Evolutionary conservation across 106 monocot species (phyloP), one percentile per base, ranked within the genome.

Genomic region (Dioscorea zingiberensis): DNA sequence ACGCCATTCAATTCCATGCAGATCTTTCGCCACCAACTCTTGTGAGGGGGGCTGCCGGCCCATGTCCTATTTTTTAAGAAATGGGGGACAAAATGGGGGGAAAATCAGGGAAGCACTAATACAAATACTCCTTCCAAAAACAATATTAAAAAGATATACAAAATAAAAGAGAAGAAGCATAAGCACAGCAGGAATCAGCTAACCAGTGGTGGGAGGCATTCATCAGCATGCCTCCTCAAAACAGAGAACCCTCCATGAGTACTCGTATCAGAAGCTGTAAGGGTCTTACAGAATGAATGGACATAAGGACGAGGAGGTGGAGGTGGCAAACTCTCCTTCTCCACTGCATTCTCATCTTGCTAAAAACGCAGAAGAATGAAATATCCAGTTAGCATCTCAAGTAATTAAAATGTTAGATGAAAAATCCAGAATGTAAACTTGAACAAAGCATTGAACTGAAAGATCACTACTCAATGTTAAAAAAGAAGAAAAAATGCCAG

Each of bases 181-280:
- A 51, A 19, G 14, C 19, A 51, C 15, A 51, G 15, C 51, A 12
- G 7, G 30, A 26, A 54, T 18, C 27, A 38, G 38, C 87, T 54
- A 55, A 95, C 94, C 78, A 95, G 67, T 7, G 87, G 94, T 18
- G 94, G 94, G 21, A 95, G 87, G 60, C 94, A 94, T 63, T 94
- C 94, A 65, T 94, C 94, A 15, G 94, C 94, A 47, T 94, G 94
- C 22, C 94, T 75, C 26, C 90, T 66, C 21, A 94, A 62, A 17
- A 94, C 94, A 21, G 94, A 95, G 73, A 95, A 95, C 19, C 94
- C 94, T 7, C 94, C 94, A 73, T 95, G 94, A 21, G 94, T 95
- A 70, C 94, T 95, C 1, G 94, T 91, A 71, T 95, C 91, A 8
- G 91, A 91, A 1, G 94, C 90, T 10, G 91, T 95, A 56, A 91